Evolutionary conservation across 73 alveolate genomes (phyloP).

Genomic region (Tetrahymena thermophila): DNA sequence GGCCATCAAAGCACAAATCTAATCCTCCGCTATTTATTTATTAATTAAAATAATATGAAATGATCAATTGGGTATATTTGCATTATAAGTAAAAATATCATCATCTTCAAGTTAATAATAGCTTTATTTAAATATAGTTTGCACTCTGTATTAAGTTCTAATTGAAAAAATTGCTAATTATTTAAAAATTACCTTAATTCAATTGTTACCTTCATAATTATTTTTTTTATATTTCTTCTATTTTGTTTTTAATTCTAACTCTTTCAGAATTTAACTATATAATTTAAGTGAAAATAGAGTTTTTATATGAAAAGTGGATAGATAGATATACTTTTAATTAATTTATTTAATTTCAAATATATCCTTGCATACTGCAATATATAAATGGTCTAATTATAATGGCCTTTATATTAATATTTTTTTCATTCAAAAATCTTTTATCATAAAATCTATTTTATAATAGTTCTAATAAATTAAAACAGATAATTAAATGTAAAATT

Average conservation of each 20-base stretch:
- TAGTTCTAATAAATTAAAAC: too few relatives aligned
- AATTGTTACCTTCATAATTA: not conserved
- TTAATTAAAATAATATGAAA: not conserved
- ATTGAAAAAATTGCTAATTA: not conserved
- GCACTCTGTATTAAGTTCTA: not conserved
- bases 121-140: too few relatives aligned
- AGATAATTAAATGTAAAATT: too few relatives aligned
- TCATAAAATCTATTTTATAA: too few relatives aligned
- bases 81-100: too few relatives aligned
- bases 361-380: not conserved
- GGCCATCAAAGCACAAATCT: conserved; percentile 17
- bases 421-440: too few relatives aligned
- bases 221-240: not conserved
- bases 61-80: too few relatives aligned
- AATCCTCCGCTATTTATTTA: conserved; percentile 18
- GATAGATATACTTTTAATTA: not conserved
- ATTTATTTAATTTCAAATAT: not conserved
- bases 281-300: not conserved
- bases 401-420: too few relatives aligned
- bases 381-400: too few relatives aligned
- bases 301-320: not conserved
- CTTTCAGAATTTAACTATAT: not conserved
- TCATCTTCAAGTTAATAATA: too few relatives aligned
- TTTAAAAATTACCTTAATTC: not conserved
- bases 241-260: not conserved